A percentile compares a stretch with the other conserved stretches of the same genome.
Evolutionary conservation across 2,329 filamentous ascomycete genomes (phyloP).

Genomic region (Ophiostoma pallidulum): DNA sequence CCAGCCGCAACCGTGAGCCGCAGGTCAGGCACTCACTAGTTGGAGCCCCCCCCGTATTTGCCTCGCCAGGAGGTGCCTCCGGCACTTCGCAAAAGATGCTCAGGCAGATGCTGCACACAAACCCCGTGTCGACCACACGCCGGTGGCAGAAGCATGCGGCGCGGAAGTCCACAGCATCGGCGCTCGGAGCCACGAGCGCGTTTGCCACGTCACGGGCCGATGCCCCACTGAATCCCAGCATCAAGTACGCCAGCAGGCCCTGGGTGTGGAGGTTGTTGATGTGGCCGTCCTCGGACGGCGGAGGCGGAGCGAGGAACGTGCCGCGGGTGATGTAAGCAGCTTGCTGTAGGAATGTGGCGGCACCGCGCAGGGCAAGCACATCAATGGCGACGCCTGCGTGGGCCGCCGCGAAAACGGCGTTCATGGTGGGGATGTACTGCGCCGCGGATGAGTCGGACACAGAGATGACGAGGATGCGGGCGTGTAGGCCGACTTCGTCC

Average conservation of each 20-base stretch:
- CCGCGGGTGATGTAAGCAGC: slow-evolving; percentile 57
- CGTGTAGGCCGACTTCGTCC: slow-evolving; percentile 47
- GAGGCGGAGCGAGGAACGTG: slow-evolving; percentile 37
- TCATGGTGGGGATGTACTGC: slow-evolving; percentile 98
- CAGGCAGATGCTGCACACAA: slow-evolving; percentile 91
- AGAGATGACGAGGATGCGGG: slow-evolving; percentile 80
- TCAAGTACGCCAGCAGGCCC: slow-evolving; percentile 82
- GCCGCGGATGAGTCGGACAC: slow-evolving; percentile 78
- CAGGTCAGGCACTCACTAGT: slow-evolving; percentile 72
- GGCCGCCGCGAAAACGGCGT: slow-evolving; percentile 91
- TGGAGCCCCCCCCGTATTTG: background rate
- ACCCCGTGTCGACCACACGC: slow-evolving; percentile 81
- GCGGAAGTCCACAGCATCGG: slow-evolving; percentile 85
- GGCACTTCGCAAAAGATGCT: slow-evolving; percentile 77
- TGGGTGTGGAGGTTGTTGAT: slow-evolving; percentile 48
- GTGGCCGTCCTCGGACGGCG: slow-evolving; percentile 24
- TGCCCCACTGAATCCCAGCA: slow-evolving; percentile 65
- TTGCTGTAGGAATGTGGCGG: slow-evolving; percentile 90
- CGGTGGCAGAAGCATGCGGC: slow-evolving; percentile 98
- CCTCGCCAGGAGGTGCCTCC: slow-evolving; percentile 15
- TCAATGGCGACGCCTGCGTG: slow-evolving; percentile 83
- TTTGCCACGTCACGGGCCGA: slow-evolving; percentile 19
- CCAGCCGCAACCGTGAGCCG: slow-evolving; percentile 66
- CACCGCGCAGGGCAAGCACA: slow-evolving; percentile 74
- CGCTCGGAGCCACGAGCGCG: slow-evolving; percentile 62